These are phyloP conservation scores for Tolypocladium amazonense DNA, from an alignment of 2,329 filamentous ascomycete species.

Conservation along the genomic window DNA sequence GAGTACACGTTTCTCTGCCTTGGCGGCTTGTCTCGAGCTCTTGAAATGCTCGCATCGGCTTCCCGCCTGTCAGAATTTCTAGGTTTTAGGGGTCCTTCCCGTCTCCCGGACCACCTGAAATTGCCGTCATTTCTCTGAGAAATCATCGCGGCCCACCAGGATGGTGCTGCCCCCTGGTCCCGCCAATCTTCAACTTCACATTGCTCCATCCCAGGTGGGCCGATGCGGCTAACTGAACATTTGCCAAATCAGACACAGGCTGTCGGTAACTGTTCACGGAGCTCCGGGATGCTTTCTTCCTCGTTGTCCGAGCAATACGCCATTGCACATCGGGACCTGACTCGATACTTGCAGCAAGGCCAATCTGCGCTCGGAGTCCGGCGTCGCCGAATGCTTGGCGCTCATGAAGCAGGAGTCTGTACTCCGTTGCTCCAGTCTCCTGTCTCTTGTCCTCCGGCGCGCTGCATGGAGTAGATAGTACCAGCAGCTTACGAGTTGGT, in stretches of 20 bases:
- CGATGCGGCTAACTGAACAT: neutral
- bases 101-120: neutral
- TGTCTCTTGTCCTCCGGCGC: neutral
- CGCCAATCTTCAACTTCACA: neutral
- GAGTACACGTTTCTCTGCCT: neutral
- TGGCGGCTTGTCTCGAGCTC: neutral
- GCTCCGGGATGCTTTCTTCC: neutral
- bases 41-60: neutral
- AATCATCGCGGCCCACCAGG: neutral
- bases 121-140: constrained; percentile 1
- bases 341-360: neutral
- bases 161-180: neutral
- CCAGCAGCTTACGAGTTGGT: no score
- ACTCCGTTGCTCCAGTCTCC: neutral
- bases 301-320: neutral
- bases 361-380: neutral
- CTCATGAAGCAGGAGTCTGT: neutral
- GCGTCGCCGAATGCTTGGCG: neutral
- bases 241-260: neutral
- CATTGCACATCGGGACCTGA: neutral
- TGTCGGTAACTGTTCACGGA: neutral
- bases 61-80: neutral
- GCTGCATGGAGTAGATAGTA: no score
- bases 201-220: neutral
- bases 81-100: neutral